A percentile compares a stretch with the other conserved stretches of the same genome.
These are phyloP conservation scores for Beauveria brongniartii DNA, from an alignment of 2,329 filamentous ascomycete genomes.

Conservation along the genomic window DNA sequence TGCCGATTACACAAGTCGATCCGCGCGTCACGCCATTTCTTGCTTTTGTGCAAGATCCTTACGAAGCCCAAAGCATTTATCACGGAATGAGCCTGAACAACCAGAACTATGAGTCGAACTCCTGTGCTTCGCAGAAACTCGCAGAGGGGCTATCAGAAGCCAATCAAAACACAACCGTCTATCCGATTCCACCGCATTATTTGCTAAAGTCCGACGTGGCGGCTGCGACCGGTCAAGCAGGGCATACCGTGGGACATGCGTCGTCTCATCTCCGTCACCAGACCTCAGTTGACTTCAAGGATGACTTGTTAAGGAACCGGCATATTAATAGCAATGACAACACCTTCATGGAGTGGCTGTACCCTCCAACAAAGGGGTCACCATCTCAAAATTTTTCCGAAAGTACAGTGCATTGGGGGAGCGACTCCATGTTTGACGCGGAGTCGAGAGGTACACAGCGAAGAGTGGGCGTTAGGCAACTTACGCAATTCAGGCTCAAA, in stretches of 20 bases:
- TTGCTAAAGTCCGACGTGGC: neutral
- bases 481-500: slow-evolving; percentile 7
- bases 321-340: neutral
- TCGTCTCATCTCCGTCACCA: slow-evolving; percentile 4
- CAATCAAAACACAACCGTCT: neutral
- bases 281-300: slow-evolving; percentile 6
- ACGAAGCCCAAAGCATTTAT: neutral
- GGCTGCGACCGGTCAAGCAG: neutral
- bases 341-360: slow-evolving; percentile 7
- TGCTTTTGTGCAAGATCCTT: slow-evolving; percentile 2
- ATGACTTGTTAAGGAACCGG: neutral
- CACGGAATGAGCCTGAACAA: neutral
- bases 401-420: slow-evolving; percentile 3
- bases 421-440: slow-evolving; percentile 2
- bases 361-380: neutral
- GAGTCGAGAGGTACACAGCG: neutral
- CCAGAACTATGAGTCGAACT: neutral
- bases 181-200: neutral
- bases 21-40: neutral
- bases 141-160: neutral
- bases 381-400: neutral
- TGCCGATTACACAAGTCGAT: neutral
- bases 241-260: neutral
- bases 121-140: neutral
- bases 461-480: neutral